These are phyloP conservation scores for Coemansia javaensis DNA, from an alignment of 192 early-diverging fungal genomes.

Conservation along the genomic window DNA sequence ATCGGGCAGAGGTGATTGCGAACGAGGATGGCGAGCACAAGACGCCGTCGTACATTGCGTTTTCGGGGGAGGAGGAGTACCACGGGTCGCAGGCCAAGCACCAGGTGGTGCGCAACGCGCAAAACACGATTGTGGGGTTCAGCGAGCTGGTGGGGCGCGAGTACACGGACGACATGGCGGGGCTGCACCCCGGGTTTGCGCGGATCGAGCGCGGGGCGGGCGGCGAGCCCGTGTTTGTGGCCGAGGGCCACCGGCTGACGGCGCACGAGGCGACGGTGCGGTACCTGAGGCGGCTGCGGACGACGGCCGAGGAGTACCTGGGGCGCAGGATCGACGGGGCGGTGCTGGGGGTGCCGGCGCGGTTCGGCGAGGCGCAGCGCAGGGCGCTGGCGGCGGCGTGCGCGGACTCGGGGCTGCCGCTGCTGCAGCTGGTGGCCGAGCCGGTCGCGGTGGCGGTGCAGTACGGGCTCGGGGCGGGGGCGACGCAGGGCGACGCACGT, in stretches of 20 bases:
- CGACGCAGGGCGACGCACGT: conserved; percentile 49
- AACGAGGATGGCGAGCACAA: conserved; percentile 98
- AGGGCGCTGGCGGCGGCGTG: conserved; percentile 63
- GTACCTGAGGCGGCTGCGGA: conserved; percentile 74
- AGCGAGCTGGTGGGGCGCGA: conserved; percentile 68
- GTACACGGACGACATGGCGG: conserved; percentile 28
- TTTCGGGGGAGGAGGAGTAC: conserved; percentile 87
- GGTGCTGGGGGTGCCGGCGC: conserved; percentile 83
- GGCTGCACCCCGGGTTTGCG: conserved; percentile 46
- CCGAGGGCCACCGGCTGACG: conserved; percentile 58
- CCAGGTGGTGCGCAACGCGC: conserved; percentile 82
- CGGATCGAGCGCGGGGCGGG: conserved; percentile 57
- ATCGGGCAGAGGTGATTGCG: conserved; percentile 78
- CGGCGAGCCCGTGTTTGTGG: conserved; percentile 59
- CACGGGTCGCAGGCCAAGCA: conserved; percentile 69
- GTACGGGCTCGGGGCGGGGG: conserved; percentile 62
- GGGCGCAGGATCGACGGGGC: conserved; percentile 72
- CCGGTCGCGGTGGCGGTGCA: conserved; percentile 86
- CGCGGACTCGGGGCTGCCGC: conserved; percentile 71
- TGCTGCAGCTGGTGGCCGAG: conserved; percentile 80
- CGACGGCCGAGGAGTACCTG: conserved; percentile 86
- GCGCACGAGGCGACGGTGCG: conserved; percentile 72
- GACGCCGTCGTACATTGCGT: conserved; percentile 90
- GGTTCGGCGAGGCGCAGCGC: conserved; percentile 71
- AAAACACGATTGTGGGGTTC: conserved; percentile 89